Percentiles rank a stretch among this genome's conserved stretches.
Evolutionary conservation across 2,329 filamentous ascomycete species (phyloP).

Genomic region (Eutypa lata): DNA sequence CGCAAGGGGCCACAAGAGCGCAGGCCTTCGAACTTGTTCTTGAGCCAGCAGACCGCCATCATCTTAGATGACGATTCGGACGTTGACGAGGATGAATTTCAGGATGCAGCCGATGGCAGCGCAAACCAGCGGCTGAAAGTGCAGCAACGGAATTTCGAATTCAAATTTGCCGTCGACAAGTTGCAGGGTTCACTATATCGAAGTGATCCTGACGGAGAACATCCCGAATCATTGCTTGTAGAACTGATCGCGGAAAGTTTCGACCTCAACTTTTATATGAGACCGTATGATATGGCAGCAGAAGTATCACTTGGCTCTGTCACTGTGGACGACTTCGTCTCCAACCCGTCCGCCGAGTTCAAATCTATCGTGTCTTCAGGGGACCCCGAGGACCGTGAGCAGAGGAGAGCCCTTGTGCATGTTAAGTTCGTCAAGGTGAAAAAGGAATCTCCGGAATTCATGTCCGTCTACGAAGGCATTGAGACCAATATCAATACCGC

Average conservation of each 20-base stretch:
- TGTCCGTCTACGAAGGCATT: conserved; percentile 86
- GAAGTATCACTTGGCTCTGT: conserved; percentile 85
- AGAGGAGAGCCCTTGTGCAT: conserved; percentile 78
- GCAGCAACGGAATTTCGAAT: conserved; percentile 89
- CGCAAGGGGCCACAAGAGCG: conserved; percentile 44
- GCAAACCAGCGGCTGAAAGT: conserved; percentile 62
- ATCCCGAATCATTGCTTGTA: conserved; percentile 78
- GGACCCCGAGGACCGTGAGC: conserved; percentile 66
- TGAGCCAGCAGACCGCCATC: conserved; percentile 69
- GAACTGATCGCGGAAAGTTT: conserved; percentile 91
- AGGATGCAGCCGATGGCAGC: conserved; percentile 61
- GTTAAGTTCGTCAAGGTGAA: conserved; percentile 91
- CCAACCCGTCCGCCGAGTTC: conserved; percentile 84
- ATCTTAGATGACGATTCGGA: conserved; percentile 74
- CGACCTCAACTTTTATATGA: conserved; percentile 79
- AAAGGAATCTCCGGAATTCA: conserved; percentile 86
- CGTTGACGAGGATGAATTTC: conserved; percentile 61
- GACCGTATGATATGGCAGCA: conserved; percentile 88
- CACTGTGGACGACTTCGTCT: conserved; percentile 91
- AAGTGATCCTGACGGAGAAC: conserved; percentile 74
- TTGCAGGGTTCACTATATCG: conserved; percentile 89
- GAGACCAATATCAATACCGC: conserved; percentile 89
- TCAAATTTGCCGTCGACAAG: conserved; percentile 93
- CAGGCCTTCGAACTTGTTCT: conserved; percentile 67
- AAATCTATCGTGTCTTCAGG: conserved; percentile 94